Evolutionary conservation across 1,139 yeast genomes (phyloP).

Genomic region (Scheffersomyces illinoinensis): DNA sequence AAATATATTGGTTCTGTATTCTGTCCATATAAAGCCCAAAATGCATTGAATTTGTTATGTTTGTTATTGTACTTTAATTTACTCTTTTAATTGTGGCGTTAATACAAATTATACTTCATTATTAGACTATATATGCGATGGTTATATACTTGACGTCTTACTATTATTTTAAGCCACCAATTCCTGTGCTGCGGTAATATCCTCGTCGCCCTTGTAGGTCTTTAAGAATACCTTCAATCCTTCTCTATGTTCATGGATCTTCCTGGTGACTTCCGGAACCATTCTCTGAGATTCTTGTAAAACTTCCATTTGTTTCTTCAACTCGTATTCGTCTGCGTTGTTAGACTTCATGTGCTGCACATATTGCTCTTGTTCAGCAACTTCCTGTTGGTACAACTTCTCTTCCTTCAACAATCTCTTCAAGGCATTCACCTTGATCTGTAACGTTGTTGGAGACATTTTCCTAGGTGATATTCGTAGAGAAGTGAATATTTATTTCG

Average conservation of each 20-base stretch:
- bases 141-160: background rate
- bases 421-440: conserved; percentile 76
- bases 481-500: background rate
- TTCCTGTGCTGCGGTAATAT: conserved; percentile 40
- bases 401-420: conserved; percentile 76
- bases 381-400: conserved; percentile 61
- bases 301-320: conserved; percentile 66
- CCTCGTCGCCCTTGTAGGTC: conserved; percentile 51
- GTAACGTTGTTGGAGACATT: conserved; percentile 78
- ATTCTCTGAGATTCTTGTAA: conserved; percentile 68
- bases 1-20: background rate
- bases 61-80: background rate
- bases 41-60: background rate
- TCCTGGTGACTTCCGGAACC: conserved; percentile 60
- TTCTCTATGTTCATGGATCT: conserved; percentile 50
- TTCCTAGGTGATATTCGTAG: background rate
- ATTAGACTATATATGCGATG: background rate
- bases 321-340: conserved; percentile 65
- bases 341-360: conserved; percentile 44
- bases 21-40: background rate
- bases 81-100: background rate
- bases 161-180: conserved; percentile 3
- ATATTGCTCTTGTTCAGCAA: conserved; percentile 56
- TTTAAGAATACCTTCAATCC: conserved; percentile 44
- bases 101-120: background rate